These are phyloP conservation scores for Bathelium albidoporum DNA, from an alignment of 495 filamentous ascomycete genomes.

Conservation along the genomic window DNA sequence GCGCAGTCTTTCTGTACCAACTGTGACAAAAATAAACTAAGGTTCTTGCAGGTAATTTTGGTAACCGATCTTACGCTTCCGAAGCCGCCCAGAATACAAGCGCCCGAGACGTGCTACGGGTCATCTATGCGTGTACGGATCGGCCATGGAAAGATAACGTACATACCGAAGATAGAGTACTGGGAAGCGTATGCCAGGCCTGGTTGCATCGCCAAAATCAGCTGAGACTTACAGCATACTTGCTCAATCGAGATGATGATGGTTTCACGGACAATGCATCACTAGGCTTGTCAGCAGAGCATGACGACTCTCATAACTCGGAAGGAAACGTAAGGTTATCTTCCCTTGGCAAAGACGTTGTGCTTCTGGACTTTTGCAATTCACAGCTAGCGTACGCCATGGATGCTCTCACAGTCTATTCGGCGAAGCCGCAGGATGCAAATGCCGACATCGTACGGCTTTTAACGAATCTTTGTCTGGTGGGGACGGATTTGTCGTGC, in stretches of 20 bases:
- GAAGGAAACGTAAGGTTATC: neutral
- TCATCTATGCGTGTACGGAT: slow-evolving; percentile 34
- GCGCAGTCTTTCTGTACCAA: slow-evolving; percentile 21
- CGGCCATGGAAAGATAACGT: slow-evolving; percentile 9
- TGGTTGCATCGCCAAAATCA: slow-evolving; percentile 24
- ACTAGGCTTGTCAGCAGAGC: neutral
- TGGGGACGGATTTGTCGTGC: slow-evolving; percentile 15
- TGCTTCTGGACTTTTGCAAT: neutral
- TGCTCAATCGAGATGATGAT: slow-evolving; percentile 18
- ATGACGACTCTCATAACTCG: neutral
- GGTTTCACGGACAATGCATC: neutral
- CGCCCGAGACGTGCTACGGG: slow-evolving; percentile 28
- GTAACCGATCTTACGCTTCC: slow-evolving; percentile 28
- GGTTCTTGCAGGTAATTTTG: slow-evolving; percentile 29
- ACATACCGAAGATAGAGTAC: slow-evolving; percentile 7
- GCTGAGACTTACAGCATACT: slow-evolving; percentile 28
- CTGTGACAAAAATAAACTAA: slow-evolving; percentile 33
- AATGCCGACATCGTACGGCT: slow-evolving; percentile 28
- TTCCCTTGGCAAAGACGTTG: neutral
- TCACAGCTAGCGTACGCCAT: neutral
- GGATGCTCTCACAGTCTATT: neutral
- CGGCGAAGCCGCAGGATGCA: slow-evolving; percentile 17
- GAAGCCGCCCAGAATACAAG: slow-evolving; percentile 28
- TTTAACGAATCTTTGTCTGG: slow-evolving; percentile 23
- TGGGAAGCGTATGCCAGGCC: slow-evolving; percentile 34